Conservation (phyloP, 495 filamentous ascomycete genomes). For the Arthonia radiata region DNA sequence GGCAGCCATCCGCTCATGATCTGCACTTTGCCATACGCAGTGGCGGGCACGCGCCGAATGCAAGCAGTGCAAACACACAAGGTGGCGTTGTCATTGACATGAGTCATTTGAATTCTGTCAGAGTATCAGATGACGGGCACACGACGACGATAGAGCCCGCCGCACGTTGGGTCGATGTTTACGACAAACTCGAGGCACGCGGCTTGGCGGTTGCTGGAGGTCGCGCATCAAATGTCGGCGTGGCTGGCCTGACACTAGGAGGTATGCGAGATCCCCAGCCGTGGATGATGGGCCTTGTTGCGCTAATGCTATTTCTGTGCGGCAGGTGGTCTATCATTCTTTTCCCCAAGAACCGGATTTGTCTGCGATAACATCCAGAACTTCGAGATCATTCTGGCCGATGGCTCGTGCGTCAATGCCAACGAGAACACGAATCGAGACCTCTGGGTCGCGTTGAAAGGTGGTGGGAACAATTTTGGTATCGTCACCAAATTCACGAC, state of each 20-base stretch:
- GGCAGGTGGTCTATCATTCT: too few relatives aligned
- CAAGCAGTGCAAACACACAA: slow-evolving; percentile 4
- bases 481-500: slow-evolving; percentile 33
- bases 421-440: slow-evolving; percentile 19
- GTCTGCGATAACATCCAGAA: slow-evolving; percentile 1
- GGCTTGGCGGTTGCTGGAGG: slow-evolving; percentile 25
- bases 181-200: slow-evolving; percentile 18
- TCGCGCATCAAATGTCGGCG: slow-evolving; percentile 19
- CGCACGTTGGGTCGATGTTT: slow-evolving; percentile 14
- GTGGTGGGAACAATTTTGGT: slow-evolving; percentile 28
- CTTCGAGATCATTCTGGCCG: slow-evolving; percentile 15
- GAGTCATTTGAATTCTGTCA: not conserved
- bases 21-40: slow-evolving; percentile 23
- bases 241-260: slow-evolving; percentile 16
- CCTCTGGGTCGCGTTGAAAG: slow-evolving; percentile 28
- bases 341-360: too few relatives aligned
- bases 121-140: not conserved
- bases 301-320: too few relatives aligned
- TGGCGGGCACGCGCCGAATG: slow-evolving; percentile 23
- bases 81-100: slow-evolving; percentile 5
- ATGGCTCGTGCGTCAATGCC: slow-evolving; percentile 22
- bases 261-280: slow-evolving; percentile 15
- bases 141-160: slow-evolving; percentile 1
- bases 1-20: slow-evolving; percentile 5
- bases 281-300: too few relatives aligned